Base-by-base conservation (phyloP, 768 basidiomycete genomes). In the Galerina marginata region DNA sequence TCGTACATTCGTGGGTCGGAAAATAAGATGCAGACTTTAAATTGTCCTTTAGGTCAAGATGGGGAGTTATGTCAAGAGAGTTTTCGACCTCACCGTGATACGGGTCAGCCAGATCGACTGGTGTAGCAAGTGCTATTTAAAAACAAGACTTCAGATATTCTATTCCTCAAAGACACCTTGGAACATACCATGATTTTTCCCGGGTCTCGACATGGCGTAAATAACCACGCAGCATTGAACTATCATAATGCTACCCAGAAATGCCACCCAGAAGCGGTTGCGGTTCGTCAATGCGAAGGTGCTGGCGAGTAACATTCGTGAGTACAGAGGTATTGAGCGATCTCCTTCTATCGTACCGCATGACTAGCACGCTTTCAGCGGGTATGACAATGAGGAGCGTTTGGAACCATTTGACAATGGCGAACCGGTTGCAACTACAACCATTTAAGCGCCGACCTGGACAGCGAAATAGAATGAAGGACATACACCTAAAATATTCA, bases 371-470 rank as follows among this genome's bases (percentile, higher is more conserved):
- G 9, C 64, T 52, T 58, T 73, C 72, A 1, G 72, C 72, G 9
- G 69, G 71, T 11, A 73, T 60, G 20, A 69, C 66, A 29, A 69
- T 67, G 12, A 71, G 63, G 6, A 73, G 61, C 7, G 71, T 71
- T 51, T 73, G 68, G 12, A 71, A 51, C 70, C 70, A 73, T 60
- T 73, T 68, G 3, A 71, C 69, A 38, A 71, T 70, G 9, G 71
- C 70, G 50, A 73, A 73, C 14, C 69, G 70, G 50, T 70, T 61
- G 59, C 72, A 73, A 37, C 70, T 73, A 25, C 20, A 36, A 23
- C 6, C 26, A 15, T 20, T 50, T 33, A 33, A 33, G 1, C 6
- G 52, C 45, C 45, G 49, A 12, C 20, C 36, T 38, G 23, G 42
- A 15, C 14, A 2, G 25, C 20, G n/a, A 25, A 16, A 47, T 2